phyloP scores from a whole-genome alignment of 371 early-diverging fungal species.

The Syncephalastrum racemosum region DNA sequence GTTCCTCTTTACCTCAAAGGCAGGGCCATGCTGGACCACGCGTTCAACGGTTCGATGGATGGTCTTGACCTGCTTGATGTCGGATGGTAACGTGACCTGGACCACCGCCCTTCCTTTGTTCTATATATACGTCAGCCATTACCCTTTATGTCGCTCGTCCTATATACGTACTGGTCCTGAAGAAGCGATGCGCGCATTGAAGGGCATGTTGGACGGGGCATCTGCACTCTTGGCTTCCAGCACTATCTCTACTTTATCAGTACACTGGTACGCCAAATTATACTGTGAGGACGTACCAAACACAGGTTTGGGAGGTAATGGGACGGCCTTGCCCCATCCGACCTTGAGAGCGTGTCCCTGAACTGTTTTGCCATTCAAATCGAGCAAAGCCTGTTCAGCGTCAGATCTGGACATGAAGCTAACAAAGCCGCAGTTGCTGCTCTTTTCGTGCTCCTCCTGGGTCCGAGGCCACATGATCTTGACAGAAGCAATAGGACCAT shows the following conservation, averaged over 20 bases:
- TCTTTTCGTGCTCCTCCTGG: slow-evolving; percentile 77
- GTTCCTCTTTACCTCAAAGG: slow-evolving; percentile 60
- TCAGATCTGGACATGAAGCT: slow-evolving; percentile 83
- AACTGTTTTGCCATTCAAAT: slow-evolving; percentile 74
- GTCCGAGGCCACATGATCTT: slow-evolving; percentile 97
- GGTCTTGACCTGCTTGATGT: slow-evolving; percentile 53
- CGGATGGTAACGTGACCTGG: slow-evolving; percentile 63
- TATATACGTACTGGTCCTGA: too few species aligned
- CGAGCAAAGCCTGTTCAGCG: slow-evolving; percentile 73
- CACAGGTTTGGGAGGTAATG: slow-evolving; percentile 76
- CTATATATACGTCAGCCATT: slow-evolving; percentile 8
- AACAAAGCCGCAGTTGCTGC: slow-evolving; percentile 86
- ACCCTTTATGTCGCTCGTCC: too few species aligned
- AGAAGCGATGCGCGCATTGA: slow-evolving; percentile 61
- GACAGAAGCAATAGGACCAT: slow-evolving; percentile 89
- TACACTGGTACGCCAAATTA: too few species aligned
- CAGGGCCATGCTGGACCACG: slow-evolving; percentile 73
- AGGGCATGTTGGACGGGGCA: slow-evolving; percentile 60
- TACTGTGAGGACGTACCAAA: slow-evolving; percentile 53
- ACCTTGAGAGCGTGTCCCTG: slow-evolving; percentile 67
- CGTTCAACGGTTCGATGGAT: slow-evolving; percentile 90
- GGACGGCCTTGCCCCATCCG: slow-evolving; percentile 90
- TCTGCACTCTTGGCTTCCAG: slow-evolving; percentile 28
- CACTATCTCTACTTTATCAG: slow-evolving; percentile 17
- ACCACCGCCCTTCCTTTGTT: slow-evolving; percentile 57